Evolutionary conservation across 2,329 filamentous ascomycete species (phyloP), one percentile per base, ranked within the genome.

Genomic region (Botrytis medusae): DNA sequence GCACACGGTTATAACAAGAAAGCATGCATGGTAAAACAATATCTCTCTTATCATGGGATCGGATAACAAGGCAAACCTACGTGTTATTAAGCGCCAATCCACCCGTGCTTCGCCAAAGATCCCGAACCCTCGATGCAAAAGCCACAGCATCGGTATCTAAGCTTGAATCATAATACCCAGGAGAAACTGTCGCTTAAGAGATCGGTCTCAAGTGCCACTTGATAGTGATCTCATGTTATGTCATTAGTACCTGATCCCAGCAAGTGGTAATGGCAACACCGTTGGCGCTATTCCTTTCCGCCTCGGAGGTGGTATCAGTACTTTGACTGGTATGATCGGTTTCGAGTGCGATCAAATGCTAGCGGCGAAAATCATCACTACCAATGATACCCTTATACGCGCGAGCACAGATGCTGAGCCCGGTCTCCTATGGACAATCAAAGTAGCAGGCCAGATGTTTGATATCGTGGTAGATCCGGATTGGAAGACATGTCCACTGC

Each of bases 231-330:
- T 32, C 29, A 34, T 2, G 42, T 64, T 48, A 3, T 46, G 5
- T 34, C 32, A 34, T 64, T 16, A 12, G 22, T 3, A 4, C 37
- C 12, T 62, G 14, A 7, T 20, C 6, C 12, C 46, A 71, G 44
- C 25, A 22, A 54, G 32, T 29, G 32, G 34, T 4, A 63, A 40
- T 4, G 69, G 44, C 18, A 42, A 63, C 3, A 71, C 69, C 6
- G 32, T 71, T 9, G 59, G 69, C 5, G 32, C 42, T 20, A 54
- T 63, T 44, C 32, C 59, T 20, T 71, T 71, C 69, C 63, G 59
- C 40, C 57, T 71, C 22, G 29, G 20, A 9, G 59, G 59, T 14
- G 57, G 44, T n/a, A 63, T 42, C 10, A 51, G 69, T 46, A 46
- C 44, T 37, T 7, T 51, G 5, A 22, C 69, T 14, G 4, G 42